Evolutionary conservation across 371 early-diverging fungal species (phyloP).

Genomic region (Apophysomyces trapeziformis): DNA sequence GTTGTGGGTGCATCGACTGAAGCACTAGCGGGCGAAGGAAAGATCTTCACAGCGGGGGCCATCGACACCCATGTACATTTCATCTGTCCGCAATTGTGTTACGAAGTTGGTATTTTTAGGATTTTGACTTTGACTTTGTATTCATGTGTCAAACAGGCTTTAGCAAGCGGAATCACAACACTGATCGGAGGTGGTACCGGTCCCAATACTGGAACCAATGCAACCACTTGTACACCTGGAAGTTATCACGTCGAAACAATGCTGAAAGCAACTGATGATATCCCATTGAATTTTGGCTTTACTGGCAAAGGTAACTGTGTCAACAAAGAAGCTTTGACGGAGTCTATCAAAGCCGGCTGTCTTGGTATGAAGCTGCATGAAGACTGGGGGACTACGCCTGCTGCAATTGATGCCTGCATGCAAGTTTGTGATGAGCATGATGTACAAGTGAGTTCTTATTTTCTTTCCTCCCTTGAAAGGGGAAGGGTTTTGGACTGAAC

Average conservation of each 20-base stretch:
- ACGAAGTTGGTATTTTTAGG: constrained; percentile 56
- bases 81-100: constrained; percentile 87
- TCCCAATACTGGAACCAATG: constrained; percentile 92
- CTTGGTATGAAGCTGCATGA: constrained; percentile 93
- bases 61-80: constrained; percentile 93
- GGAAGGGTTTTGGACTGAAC: neutral
- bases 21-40: constrained; percentile 88
- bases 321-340: constrained; percentile 64
- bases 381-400: constrained; percentile 94
- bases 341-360: constrained; percentile 88
- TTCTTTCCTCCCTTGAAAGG: neutral
- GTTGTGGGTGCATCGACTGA: constrained; percentile 87
- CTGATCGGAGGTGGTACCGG: constrained; percentile 95
- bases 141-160: constrained; percentile 47
- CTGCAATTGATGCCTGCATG: constrained; percentile 90
- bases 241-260: constrained; percentile 79
- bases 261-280: constrained; percentile 84
- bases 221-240: constrained; percentile 94
- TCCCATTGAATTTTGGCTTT: constrained; percentile 90
- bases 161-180: constrained; percentile 88
- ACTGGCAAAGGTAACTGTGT: constrained; percentile 94
- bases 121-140: neutral
- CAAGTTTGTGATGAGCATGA: constrained; percentile 86
- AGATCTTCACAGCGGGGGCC: constrained; percentile 91
- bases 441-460: constrained; percentile 62